A percentile compares a stretch with the other conserved stretches of the same genome.
phyloP scores from a whole-genome alignment of 2,329 filamentous ascomycete genomes.

The Claviceps monticola region DNA sequence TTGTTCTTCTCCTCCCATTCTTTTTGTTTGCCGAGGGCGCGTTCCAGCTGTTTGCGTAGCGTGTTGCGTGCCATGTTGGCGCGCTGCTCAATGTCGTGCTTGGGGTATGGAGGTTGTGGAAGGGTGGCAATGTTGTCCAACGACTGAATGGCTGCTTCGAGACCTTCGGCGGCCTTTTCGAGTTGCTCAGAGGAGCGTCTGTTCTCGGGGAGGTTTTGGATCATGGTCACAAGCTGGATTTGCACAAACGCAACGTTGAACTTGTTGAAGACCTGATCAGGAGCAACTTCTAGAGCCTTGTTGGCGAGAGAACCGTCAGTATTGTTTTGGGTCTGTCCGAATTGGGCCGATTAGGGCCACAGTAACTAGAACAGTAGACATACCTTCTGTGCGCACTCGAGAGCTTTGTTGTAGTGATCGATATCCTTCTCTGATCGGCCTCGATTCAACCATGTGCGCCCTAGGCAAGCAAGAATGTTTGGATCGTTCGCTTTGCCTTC shows the following conservation, averaged over 20 bases:
- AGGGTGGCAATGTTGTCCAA: constrained; percentile 49
- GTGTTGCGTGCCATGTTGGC: constrained; percentile 97
- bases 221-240: constrained; percentile 76
- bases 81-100: constrained; percentile 80
- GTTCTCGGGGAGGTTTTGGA: constrained; percentile 60
- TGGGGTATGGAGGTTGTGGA: constrained; percentile 70
- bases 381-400: constrained; percentile 52
- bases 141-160: constrained; percentile 72
- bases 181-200: constrained; percentile 71
- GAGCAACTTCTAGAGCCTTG: constrained; percentile 61
- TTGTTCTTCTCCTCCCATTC: constrained; percentile 92
- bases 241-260: constrained; percentile 98
- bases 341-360: no score
- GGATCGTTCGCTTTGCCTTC: constrained; percentile 62
- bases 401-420: constrained; percentile 41
- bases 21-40: constrained; percentile 68
- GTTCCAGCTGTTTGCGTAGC: constrained; percentile 79
- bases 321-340: not conserved
- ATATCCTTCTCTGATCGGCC: constrained; percentile 50
- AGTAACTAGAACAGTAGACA: constrained; percentile 6
- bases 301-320: not conserved
- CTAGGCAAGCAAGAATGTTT: constrained; percentile 70
- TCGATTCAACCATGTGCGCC: constrained; percentile 74
- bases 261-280: constrained; percentile 79
- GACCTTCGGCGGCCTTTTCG: constrained; percentile 61